These are phyloP conservation scores for Tetrahymena borealis DNA, from an alignment of 73 alveolate species.

Conservation along the genomic window DNA sequence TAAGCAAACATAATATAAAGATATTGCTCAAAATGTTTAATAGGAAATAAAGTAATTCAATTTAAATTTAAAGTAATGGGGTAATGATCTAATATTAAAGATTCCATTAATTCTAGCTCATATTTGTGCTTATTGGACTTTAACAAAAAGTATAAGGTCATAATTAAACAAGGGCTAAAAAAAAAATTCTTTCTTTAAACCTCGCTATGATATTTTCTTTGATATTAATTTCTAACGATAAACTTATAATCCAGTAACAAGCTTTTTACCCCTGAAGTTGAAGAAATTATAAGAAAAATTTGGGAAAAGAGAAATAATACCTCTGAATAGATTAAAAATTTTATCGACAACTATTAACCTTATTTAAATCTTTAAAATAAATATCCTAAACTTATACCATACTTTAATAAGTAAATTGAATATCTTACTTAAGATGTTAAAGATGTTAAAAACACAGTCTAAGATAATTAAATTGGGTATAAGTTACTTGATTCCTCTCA, in stretches of 20 bases:
- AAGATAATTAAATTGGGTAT: neutral
- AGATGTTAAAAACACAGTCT: neutral
- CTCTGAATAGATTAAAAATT: neutral
- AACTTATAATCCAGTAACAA: neutral
- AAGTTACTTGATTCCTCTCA: neutral
- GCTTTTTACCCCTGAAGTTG: neutral
- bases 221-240: neutral
- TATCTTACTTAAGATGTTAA: neutral
- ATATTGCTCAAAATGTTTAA: no score
- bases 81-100: no score
- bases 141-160: no score
- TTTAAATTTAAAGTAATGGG: no score
- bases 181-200: no score
- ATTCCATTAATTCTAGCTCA: no score
- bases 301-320: neutral
- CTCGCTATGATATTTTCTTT: neutral
- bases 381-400: neutral
- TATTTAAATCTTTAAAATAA: neutral
- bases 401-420: neutral
- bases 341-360: neutral
- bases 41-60: no score
- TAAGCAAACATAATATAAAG: no score
- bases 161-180: no score
- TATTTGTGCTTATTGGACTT: no score
- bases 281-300: neutral